These are phyloP conservation scores for Russula lepida DNA, from an alignment of 768 basidiomycete species.

Conservation along the genomic window DNA sequence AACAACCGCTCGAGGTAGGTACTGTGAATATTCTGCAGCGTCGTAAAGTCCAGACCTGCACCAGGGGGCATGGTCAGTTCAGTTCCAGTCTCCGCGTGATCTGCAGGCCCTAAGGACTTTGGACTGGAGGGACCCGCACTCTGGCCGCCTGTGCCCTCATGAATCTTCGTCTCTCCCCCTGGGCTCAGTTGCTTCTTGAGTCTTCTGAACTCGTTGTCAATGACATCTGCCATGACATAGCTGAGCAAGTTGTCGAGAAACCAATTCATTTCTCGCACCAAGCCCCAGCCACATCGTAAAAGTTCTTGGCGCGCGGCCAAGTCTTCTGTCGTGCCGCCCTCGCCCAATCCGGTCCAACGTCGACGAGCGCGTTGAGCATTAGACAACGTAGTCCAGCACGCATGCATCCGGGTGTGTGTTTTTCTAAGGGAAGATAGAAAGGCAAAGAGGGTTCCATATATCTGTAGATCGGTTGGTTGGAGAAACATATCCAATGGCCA, in stretches of 20 bases:
- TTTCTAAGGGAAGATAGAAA: constrained; percentile 80
- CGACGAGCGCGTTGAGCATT: constrained; percentile 78
- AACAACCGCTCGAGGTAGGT: constrained; percentile 73
- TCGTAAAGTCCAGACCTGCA: constrained; percentile 70
- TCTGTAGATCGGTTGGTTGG: constrained; percentile 59
- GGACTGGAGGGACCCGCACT: constrained; percentile 22
- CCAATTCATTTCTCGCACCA: constrained; percentile 85
- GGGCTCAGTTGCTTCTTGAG: constrained; percentile 49
- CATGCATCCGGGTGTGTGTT: constrained; percentile 70
- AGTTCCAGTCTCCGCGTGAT: background rate
- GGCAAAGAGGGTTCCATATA: constrained; percentile 70
- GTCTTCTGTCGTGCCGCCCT: constrained; percentile 75
- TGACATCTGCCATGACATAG: constrained; percentile 86
- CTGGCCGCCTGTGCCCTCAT: constrained; percentile 22
- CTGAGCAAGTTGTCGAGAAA: constrained; percentile 76
- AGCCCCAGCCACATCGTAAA: constrained; percentile 77
- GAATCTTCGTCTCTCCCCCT: background rate
- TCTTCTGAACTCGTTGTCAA: constrained; percentile 73
- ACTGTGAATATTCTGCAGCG: constrained; percentile 72
- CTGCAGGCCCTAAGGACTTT: background rate
- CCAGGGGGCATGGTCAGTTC: constrained; percentile 20
- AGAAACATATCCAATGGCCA: constrained; percentile 93
- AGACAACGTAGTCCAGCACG: constrained; percentile 79
- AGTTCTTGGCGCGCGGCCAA: constrained; percentile 53
- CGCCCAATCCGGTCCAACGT: constrained; percentile 79